Conservation (phyloP, 2,329 filamentous ascomycete genomes). For the Camptophora hylomeconis region DNA sequence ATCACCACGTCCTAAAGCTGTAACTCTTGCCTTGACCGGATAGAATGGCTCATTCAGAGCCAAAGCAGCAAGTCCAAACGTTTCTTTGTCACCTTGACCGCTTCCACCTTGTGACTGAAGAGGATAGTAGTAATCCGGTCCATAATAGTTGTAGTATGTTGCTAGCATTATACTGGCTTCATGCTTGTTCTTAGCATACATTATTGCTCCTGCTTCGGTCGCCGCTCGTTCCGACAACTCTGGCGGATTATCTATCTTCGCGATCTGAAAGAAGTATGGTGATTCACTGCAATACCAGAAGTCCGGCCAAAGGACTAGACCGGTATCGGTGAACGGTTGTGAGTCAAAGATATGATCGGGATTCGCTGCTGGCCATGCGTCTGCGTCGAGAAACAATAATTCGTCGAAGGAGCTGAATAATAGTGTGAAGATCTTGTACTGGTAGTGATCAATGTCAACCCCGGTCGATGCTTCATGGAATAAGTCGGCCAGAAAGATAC, state of each 20-base stretch:
- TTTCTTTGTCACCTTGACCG: conserved; percentile 38
- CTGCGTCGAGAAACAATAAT: conserved; percentile 27
- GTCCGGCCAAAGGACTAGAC: conserved; percentile 28
- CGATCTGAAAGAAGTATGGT: conserved; percentile 33
- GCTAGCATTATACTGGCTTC: conserved; percentile 35
- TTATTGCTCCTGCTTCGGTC: conserved; percentile 37
- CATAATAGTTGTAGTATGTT: conserved; percentile 44
- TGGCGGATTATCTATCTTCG: conserved; percentile 21
- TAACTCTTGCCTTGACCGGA: conserved; percentile 24
- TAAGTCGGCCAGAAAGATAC: conserved; percentile 22
- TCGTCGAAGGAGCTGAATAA: conserved; percentile 27
- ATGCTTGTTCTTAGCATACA: conserved; percentile 37
- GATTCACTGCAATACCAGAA: conserved; percentile 33
- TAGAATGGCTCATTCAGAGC: conserved; percentile 29
- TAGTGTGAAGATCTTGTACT: conserved; percentile 26
- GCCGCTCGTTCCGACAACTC: conserved; percentile 22
- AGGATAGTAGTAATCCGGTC: conserved; percentile 38
- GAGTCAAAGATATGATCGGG: conserved; percentile 22
- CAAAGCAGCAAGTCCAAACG: conserved; percentile 33
- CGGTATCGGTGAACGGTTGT: conserved; percentile 21
- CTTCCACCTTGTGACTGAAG: conserved; percentile 32
- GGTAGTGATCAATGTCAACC: conserved; percentile 21
- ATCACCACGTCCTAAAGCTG: conserved; percentile 20
- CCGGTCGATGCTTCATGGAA: conserved; percentile 11
- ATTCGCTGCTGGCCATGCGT: conserved; percentile 23